Evolutionary conservation across 176 grass and related monocot species (phyloP).

Genomic region (Carex myosuroides): DNA sequence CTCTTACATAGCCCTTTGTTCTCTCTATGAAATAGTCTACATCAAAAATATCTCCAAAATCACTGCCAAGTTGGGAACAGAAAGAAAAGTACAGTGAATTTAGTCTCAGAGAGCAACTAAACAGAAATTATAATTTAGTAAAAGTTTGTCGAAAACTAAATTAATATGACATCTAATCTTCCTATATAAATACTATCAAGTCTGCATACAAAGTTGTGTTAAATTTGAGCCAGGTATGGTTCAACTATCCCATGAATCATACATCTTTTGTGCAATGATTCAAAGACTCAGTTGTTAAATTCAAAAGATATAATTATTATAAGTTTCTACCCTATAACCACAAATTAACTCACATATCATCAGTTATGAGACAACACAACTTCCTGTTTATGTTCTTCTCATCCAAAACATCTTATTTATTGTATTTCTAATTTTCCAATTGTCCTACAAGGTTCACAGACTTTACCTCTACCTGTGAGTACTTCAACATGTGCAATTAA

Average conservation of each 20-base stretch:
- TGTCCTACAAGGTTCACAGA: background rate
- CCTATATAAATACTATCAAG: background rate
- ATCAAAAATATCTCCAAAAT: conserved; percentile 90
- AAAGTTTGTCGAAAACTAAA: background rate
- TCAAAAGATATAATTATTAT: background rate
- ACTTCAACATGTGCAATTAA: background rate
- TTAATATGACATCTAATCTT: background rate
- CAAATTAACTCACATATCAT: background rate
- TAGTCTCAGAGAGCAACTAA: background rate
- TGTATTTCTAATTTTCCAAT: background rate
- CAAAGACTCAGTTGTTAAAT: background rate
- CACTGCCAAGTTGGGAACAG: conserved; percentile 42
- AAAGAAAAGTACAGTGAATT: background rate
- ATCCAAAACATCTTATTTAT: background rate
- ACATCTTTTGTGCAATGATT: background rate
- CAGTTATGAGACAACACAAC: background rate
- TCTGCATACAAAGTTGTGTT: background rate
- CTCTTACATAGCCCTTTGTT: conserved; percentile 68
- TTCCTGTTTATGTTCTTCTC: background rate
- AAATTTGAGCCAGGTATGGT: background rate
- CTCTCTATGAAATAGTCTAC: conserved; percentile 86
- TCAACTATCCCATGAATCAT: background rate
- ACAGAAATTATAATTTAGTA: background rate
- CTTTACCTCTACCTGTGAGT: background rate
- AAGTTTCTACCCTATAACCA: background rate